Conservation (phyloP, 2,329 filamentous ascomycete species). For the Fusarium nelsonii region DNA sequence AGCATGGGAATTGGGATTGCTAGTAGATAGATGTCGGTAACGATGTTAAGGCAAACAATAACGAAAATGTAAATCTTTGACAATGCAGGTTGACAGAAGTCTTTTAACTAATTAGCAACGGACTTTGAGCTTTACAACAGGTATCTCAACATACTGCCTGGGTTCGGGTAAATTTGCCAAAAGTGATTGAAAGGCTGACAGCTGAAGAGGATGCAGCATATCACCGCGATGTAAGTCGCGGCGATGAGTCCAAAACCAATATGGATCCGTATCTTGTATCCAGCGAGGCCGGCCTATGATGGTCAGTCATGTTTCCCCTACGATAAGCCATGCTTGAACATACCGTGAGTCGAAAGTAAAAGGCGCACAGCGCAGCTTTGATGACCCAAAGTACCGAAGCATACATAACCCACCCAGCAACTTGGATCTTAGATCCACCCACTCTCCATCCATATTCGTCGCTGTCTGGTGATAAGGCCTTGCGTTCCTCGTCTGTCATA, state of each 20-base stretch:
- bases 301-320: constrained; percentile 34
- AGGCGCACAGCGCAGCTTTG: constrained; percentile 65
- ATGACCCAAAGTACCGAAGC: constrained; percentile 63
- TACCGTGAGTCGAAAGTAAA: constrained; percentile 64
- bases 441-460: constrained; percentile 57
- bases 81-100: constrained; percentile 55
- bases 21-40: constrained; percentile 57
- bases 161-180: constrained; percentile 59
- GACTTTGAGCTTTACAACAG: rapidly evolving
- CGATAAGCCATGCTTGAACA: not conserved
- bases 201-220: constrained; percentile 52
- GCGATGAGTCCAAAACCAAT: constrained; percentile 53
- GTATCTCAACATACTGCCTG: constrained; percentile 52
- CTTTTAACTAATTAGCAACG: constrained; percentile 50
- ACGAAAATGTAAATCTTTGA: constrained; percentile 57
- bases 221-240: constrained; percentile 51
- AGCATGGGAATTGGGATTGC: constrained; percentile 63
- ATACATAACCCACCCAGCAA: constrained; percentile 66
- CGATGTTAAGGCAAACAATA: constrained; percentile 53
- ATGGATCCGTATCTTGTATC: constrained; percentile 46
- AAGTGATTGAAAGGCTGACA: constrained; percentile 54
- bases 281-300: constrained; percentile 40
- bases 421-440: constrained; percentile 65
- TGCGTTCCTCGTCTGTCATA: constrained; percentile 63
- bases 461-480: constrained; percentile 55